phyloP scores from a whole-genome alignment of 768 basidiomycete genomes.

The Xerocomellus dryophilus region DNA sequence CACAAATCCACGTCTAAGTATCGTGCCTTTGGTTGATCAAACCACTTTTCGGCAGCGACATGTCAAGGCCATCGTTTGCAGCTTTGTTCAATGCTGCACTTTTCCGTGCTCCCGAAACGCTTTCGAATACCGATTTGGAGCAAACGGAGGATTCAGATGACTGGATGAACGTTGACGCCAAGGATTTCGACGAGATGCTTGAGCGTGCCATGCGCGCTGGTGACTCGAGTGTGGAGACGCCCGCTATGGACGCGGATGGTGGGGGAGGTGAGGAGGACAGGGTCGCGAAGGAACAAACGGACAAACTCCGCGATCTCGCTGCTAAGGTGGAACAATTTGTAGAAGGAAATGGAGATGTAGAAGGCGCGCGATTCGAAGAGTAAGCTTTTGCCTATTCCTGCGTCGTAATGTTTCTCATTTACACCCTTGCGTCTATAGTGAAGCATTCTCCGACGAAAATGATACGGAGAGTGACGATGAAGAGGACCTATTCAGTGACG shows the following conservation, averaged over 20 bases:
- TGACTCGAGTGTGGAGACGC: slow-evolving; percentile 15
- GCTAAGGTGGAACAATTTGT: slow-evolving; percentile 87
- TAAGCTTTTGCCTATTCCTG: slow-evolving; percentile 40
- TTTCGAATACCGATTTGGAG: slow-evolving; percentile 10
- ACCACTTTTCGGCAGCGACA: slow-evolving; percentile 39
- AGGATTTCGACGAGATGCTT: slow-evolving; percentile 74
- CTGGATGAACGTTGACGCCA: slow-evolving; percentile 82
- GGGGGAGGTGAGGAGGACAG: slow-evolving; percentile 36
- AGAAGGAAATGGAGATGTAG: slow-evolving; percentile 82
- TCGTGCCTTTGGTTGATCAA: slow-evolving; percentile 1
- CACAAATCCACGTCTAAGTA: background rate
- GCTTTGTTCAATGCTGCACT: slow-evolving; percentile 66
- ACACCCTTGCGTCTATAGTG: slow-evolving; percentile 39
- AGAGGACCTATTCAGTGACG: slow-evolving; percentile 41
- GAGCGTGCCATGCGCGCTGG: slow-evolving; percentile 35
- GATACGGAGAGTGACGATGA: slow-evolving; percentile 25
- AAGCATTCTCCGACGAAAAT: slow-evolving; percentile 65
- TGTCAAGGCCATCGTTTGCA: slow-evolving; percentile 73
- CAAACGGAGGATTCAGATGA: slow-evolving; percentile 69
- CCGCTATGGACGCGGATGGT: slow-evolving; percentile 52
- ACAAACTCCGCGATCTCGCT: slow-evolving; percentile 71
- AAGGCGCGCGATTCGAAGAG: slow-evolving; percentile 91
- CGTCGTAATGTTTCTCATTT: background rate
- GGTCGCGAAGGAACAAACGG: slow-evolving; percentile 62
- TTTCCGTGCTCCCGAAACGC: slow-evolving; percentile 35